phyloP scores from a whole-genome alignment of 2,329 filamentous ascomycete genomes.

The Ophiocordyceps camponoti-floridani region DNA sequence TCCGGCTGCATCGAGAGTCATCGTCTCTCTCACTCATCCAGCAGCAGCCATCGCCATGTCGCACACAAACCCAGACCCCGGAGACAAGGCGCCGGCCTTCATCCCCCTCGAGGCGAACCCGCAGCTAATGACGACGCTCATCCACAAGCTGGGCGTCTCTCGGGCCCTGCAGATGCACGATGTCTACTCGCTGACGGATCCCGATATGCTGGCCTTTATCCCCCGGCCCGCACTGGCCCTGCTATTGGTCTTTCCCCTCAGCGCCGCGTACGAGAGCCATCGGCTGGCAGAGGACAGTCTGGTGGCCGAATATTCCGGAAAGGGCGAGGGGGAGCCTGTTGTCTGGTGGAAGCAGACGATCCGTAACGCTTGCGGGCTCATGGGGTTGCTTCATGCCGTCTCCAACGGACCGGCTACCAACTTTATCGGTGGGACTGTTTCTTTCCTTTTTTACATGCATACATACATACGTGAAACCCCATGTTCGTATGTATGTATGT shows the following conservation, averaged over 20 bases:
- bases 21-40: too few relatives aligned
- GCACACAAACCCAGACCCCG: constrained; percentile 21
- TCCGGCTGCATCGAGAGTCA: too few relatives aligned
- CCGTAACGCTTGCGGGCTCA: constrained; percentile 79
- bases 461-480: too few relatives aligned
- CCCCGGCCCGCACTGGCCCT: constrained; percentile 78
- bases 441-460: neutral
- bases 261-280: constrained; percentile 58
- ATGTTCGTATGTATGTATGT: too few relatives aligned
- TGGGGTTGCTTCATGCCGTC: constrained; percentile 70
- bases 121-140: constrained; percentile 67
- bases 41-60: constrained; percentile 2
- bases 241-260: constrained; percentile 82
- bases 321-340: constrained; percentile 54
- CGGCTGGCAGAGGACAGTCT: constrained; percentile 55
- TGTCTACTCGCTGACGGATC: constrained; percentile 79
- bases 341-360: constrained; percentile 95
- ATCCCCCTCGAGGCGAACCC: constrained; percentile 60
- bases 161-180: constrained; percentile 65
- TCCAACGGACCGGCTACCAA: constrained; percentile 54
- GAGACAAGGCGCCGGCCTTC: constrained; percentile 25
- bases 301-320: constrained; percentile 44
- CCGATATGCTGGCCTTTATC: constrained; percentile 68
- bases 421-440: constrained; percentile 30
- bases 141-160: constrained; percentile 74